phyloP scores from a whole-genome alignment of 257 asterid genomes.

The Salvia rosmarinus region DNA sequence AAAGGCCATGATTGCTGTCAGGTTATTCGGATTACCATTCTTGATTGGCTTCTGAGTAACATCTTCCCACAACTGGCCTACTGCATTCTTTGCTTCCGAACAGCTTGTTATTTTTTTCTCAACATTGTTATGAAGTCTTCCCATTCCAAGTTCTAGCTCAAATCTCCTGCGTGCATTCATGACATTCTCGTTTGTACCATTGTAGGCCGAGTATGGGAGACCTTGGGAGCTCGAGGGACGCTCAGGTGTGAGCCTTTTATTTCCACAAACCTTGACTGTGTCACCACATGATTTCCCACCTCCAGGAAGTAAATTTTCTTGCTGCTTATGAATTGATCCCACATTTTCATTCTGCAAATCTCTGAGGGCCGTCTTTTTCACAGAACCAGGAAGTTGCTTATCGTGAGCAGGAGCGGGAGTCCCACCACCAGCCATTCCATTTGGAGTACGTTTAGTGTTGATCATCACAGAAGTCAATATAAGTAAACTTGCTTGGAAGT shows the following conservation, averaged over 20 bases:
- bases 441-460: slow-evolving; percentile 49
- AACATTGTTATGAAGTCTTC: slow-evolving; percentile 59
- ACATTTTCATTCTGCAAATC: slow-evolving; percentile 83
- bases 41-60: slow-evolving; percentile 47
- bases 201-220: slow-evolving; percentile 49
- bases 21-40: slow-evolving; percentile 45
- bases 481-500: slow-evolving; percentile 17
- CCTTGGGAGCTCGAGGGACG: slow-evolving; percentile 62
- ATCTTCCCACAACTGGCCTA: slow-evolving; percentile 47
- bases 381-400: slow-evolving; percentile 51
- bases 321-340: slow-evolving; percentile 49
- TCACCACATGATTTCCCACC: slow-evolving; percentile 55
- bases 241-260: slow-evolving; percentile 83
- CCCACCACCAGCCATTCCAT: slow-evolving; percentile 44
- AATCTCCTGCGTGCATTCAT: slow-evolving; percentile 86
- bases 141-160: slow-evolving; percentile 84
- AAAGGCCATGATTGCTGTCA: slow-evolving; percentile 43
- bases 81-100: slow-evolving; percentile 48
- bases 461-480: slow-evolving; percentile 53
- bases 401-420: slow-evolving; percentile 47
- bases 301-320: slow-evolving; percentile 47
- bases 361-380: slow-evolving; percentile 76
- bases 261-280: slow-evolving; percentile 68
- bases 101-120: slow-evolving; percentile 49
- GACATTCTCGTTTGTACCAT: slow-evolving; percentile 70